phyloP scores from a whole-genome alignment of 148 eudicot genomes.

The Chenopodium formosanum region DNA sequence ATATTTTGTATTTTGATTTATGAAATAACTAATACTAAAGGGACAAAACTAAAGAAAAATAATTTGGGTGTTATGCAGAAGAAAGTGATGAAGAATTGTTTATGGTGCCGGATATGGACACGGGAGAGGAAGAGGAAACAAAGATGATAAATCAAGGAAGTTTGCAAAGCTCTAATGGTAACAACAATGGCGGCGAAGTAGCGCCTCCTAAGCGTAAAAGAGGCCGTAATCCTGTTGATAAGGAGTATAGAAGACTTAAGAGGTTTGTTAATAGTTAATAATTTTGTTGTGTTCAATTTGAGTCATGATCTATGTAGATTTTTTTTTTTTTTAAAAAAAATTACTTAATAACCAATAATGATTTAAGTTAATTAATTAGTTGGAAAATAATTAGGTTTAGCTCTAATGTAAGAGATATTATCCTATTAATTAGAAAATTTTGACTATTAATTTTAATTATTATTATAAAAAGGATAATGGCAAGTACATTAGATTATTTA shows the following conservation, averaged over 20 bases:
- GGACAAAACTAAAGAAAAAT: not conserved
- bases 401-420: too few species aligned
- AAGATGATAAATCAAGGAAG: conserved; percentile 23
- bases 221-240: conserved; percentile 45
- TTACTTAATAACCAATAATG: not conserved
- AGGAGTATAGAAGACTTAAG: conserved; percentile 42
- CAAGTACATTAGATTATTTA: too few species aligned
- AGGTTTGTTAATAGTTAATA: conserved; percentile 18
- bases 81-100: conserved; percentile 41
- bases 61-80: conserved; percentile 6
- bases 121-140: not conserved
- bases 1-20: too few species aligned
- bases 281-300: not conserved
- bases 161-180: conserved; percentile 23
- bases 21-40: too few species aligned
- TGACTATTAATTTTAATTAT: too few species aligned
- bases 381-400: not conserved
- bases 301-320: not conserved
- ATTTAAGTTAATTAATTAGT: too few species aligned
- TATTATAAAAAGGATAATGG: too few species aligned
- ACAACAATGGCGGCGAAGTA: conserved; percentile 10
- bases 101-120: conserved; percentile 35
- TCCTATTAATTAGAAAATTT: too few species aligned
- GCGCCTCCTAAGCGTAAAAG: conserved; percentile 31
- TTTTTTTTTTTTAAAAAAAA: too few species aligned